Conservation (phyloP, 352 stramenopile genomes). For the Phytophthora pinifolia region DNA sequence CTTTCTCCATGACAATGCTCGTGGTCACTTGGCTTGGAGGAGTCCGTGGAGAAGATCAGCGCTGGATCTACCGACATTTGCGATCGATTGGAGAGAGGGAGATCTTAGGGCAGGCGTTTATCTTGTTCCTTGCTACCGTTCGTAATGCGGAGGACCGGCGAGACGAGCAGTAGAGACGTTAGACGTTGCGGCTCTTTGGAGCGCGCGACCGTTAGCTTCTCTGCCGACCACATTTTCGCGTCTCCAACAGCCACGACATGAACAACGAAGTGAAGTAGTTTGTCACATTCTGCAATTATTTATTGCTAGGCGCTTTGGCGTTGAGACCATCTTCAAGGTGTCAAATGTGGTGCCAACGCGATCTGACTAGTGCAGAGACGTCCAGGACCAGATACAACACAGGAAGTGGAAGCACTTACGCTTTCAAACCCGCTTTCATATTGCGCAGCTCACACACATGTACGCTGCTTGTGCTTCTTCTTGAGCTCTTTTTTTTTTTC, state of each 20-base stretch:
- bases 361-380: no score
- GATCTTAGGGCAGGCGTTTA: background rate
- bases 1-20: constrained; percentile 15
- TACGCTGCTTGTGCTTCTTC: constrained; percentile 6
- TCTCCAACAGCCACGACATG: no score
- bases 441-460: constrained; percentile 15
- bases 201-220: constrained; percentile 4
- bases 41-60: background rate
- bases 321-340: no score
- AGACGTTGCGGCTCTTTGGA: constrained; percentile 18
- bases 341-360: no score
- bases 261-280: no score
- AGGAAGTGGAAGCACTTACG: no score
- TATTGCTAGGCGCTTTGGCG: no score
- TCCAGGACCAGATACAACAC: no score
- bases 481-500: no score
- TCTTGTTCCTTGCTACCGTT: constrained; percentile 8
- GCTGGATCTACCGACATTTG: background rate
- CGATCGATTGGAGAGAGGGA: no score
- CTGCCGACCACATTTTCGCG: no score
- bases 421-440: constrained; percentile 8
- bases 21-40: constrained; percentile 3
- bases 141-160: constrained; percentile 2
- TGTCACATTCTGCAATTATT: no score
- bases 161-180: constrained; percentile 5